Evolutionary conservation across 1,139 yeast species (phyloP).

Genomic region (Blastobotrys persicus): DNA sequence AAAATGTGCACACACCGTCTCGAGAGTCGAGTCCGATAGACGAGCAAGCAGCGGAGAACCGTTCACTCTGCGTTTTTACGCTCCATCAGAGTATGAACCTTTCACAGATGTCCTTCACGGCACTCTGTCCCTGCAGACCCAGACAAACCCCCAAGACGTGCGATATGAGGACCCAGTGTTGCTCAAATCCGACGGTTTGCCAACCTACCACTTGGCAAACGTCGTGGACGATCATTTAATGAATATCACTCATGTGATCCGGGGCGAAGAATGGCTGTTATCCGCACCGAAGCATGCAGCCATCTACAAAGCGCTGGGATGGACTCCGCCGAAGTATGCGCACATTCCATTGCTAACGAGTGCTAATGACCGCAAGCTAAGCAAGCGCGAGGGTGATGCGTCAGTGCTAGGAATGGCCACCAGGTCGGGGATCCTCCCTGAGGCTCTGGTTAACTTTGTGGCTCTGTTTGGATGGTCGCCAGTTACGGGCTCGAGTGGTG

Average conservation of each 20-base stretch:
- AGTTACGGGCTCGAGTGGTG: conserved; percentile 10
- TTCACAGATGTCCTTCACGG: conserved; percentile 80
- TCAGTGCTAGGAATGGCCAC: conserved; percentile 60
- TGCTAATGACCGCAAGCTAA: conserved; percentile 68
- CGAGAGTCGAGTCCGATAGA: conserved; percentile 42
- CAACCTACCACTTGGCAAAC: conserved; percentile 95
- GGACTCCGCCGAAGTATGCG: conserved; percentile 78
- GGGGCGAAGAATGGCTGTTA: conserved; percentile 98
- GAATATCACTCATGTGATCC: conserved; percentile 87
- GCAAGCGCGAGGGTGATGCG: conserved; percentile 81
- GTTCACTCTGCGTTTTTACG: conserved; percentile 43
- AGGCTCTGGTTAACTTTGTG: conserved; percentile 80
- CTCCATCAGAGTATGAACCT: conserved; percentile 68
- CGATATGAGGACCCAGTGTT: conserved; percentile 88
- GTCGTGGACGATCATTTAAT: conserved; percentile 92
- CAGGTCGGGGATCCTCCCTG: conserved; percentile 67
- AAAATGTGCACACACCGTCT: conserved; percentile 52
- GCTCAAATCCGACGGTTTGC: conserved; percentile 86
- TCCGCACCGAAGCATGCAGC: conserved; percentile 95
- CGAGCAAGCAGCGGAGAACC: conserved; percentile 37
- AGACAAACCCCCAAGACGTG: conserved; percentile 61
- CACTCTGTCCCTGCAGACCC: conserved; percentile 70
- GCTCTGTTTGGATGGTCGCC: conserved; percentile 97
- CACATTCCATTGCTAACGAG: conserved; percentile 89
- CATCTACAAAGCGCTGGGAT: conserved; percentile 78